Percentiles rank a stretch among this genome's conserved stretches.
Evolutionary conservation across 2,329 filamentous ascomycete species (phyloP).

Genomic region (Mycogone perniciosa): DNA sequence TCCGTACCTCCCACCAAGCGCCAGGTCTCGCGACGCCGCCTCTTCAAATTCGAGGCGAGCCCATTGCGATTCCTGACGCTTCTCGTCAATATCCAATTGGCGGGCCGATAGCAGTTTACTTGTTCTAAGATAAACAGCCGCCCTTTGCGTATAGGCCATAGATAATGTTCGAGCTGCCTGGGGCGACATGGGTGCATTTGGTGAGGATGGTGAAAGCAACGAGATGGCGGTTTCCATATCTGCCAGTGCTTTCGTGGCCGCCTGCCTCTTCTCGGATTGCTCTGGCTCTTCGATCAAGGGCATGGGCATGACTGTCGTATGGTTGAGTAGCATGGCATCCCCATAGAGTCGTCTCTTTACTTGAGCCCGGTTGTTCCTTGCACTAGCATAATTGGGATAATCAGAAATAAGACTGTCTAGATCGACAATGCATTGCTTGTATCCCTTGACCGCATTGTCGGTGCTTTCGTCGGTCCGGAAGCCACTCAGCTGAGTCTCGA

Average conservation of each 20-base stretch:
- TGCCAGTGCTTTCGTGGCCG: conserved; percentile 36
- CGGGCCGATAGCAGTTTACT: conserved; percentile 41
- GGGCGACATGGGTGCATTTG: conserved; percentile 51
- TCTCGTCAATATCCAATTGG: conserved; percentile 32
- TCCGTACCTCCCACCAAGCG: conserved; percentile 57
- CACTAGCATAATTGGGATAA: conserved; percentile 62
- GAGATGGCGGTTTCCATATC: conserved; percentile 54
- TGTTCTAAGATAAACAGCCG: conserved; percentile 55
- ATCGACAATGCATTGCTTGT: conserved; percentile 39
- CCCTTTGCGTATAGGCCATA: conserved; percentile 66
- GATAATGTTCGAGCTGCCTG: conserved; percentile 60
- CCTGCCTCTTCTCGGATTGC: conserved; percentile 31
- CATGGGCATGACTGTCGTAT: conserved; percentile 30
- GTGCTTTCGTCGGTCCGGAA: conserved; percentile 29
- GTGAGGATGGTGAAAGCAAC: conserved; percentile 49
- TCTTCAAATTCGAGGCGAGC: conserved; percentile 52
- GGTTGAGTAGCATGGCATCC: conserved; percentile 47
- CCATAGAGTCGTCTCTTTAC: conserved; percentile 56
- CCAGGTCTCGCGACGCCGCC: conserved; percentile 56
- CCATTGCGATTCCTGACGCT: conserved; percentile 44
- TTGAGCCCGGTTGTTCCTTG: conserved; percentile 69
- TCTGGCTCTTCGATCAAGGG: conserved; percentile 36
- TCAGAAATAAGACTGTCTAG: conserved; percentile 51
- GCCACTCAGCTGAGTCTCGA: conserved; percentile 47
- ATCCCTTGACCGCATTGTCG: conserved; percentile 37